Evolutionary conservation across 768 basidiomycete species (phyloP), one percentile per base, ranked within the genome.

Genomic region (Suillus lakei): DNA sequence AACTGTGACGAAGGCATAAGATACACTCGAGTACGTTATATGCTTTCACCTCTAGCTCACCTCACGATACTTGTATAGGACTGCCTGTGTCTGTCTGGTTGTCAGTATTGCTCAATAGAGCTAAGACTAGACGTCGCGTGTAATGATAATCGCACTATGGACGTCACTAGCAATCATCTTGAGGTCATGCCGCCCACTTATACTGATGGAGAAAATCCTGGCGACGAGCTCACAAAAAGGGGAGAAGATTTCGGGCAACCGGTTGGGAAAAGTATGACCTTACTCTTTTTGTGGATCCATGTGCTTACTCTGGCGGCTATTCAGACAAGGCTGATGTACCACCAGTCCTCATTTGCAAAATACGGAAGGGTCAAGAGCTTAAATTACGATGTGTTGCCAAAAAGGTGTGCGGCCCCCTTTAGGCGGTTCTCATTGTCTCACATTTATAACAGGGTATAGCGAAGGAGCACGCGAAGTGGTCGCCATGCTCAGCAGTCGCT

Each of bases 381-480:
- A 91, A 86, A 72, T 71, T 96, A 64, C 84, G 85, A 48, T 99
- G 97, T 74, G 87, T 91, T 54, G 98, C 96, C 5, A 95, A 96
- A 79, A 98, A 98, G 88, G 96, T 93, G 61, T n/a, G 81, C 26
- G 64, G 39, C 51, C 51, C 61, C 32, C 68, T 23, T 39, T 21
- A 26, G 7, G 28, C 8, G 38, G 36, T 34, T 60, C 36, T 41
- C 54, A 43, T 28, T 64, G 65, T 54, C 61, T 39, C 26, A 28
- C 38, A 30, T 43, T 16, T 26, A 26, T 51, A 41, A n/a, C 72
- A 98, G 97, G 97, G 97, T 48, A 91, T 98, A 66, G 95, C 97
- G 4, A 98, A 98, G 82, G 95, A 98, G 76, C 98, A 99, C 74
- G 96, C 98, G 15, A 99, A 99, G 80, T 99, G 97, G 95, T 97